These are phyloP conservation scores for Lecanicillium sp. DNA, from an alignment of 2,329 filamentous ascomycete genomes.

Conservation along the genomic window DNA sequence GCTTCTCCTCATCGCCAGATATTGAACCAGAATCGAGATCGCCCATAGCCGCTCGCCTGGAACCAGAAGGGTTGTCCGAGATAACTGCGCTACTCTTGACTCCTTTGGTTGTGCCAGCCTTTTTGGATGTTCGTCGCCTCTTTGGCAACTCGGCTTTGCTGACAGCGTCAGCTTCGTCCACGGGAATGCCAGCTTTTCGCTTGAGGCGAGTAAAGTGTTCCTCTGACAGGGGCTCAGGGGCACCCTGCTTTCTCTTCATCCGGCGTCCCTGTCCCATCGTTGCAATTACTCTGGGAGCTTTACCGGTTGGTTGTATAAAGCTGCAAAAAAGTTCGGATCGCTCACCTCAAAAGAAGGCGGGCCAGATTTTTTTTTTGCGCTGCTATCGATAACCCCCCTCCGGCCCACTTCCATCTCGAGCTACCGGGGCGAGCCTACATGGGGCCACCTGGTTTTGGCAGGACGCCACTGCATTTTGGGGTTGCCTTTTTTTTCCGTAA, in stretches of 20 bases:
- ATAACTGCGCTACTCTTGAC: not conserved
- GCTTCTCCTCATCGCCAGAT: constrained; percentile 32
- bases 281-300: not conserved
- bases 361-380: constrained; percentile 5
- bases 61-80: constrained; percentile 12
- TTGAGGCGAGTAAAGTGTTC: constrained; percentile 71
- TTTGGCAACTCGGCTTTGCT: constrained; percentile 59
- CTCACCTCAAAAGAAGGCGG: too few species aligned
- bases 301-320: not conserved
- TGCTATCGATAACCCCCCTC: constrained; percentile 5
- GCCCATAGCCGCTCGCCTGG: not conserved
- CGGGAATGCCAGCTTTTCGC: constrained; percentile 70
- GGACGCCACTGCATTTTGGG: too few species aligned
- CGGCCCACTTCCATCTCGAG: constrained; percentile 3
- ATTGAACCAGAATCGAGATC: constrained; percentile 33
- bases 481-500: too few species aligned
- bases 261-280: constrained; percentile 81
- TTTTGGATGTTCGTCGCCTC: constrained; percentile 27
- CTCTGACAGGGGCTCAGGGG: constrained; percentile 76
- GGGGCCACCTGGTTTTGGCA: too few species aligned
- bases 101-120: constrained; percentile 21
- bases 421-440: too few species aligned
- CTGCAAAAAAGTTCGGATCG: too few species aligned
- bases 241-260: constrained; percentile 93
- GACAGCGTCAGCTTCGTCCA: constrained; percentile 37